Conservation (phyloP, 306 rosid species). For the Corylus heterophylla region DNA sequence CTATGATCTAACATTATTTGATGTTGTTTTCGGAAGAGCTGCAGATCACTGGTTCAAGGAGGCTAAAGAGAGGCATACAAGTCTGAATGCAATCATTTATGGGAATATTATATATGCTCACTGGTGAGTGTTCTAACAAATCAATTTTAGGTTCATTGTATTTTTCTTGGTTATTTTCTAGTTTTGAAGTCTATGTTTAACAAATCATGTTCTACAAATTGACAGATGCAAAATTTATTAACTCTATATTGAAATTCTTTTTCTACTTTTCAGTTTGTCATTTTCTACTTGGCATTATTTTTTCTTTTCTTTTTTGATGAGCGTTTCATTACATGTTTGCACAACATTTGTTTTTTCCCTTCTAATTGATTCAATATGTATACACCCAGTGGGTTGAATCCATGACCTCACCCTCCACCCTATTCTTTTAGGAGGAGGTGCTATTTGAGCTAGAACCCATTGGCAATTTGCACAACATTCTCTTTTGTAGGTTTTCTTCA, state of each 20-base stretch:
- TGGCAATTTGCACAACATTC: neutral
- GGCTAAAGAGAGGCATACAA: slow-evolving; percentile 71
- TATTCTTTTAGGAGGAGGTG: neutral
- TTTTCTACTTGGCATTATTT: neutral
- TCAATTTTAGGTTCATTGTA: slow-evolving; percentile 18
- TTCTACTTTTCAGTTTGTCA: neutral
- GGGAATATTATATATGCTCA: slow-evolving; percentile 90
- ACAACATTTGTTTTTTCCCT: neutral
- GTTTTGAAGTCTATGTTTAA: neutral
- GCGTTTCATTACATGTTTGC: neutral
- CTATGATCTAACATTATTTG: slow-evolving; percentile 44
- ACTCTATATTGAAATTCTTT: neutral
- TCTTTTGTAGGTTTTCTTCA: neutral
- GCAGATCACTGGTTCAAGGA: slow-evolving; percentile 96
- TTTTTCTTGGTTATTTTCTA: slow-evolving; percentile 15
- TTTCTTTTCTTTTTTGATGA: neutral
- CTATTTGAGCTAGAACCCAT: neutral
- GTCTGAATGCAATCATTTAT: slow-evolving; percentile 80
- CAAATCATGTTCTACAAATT: neutral
- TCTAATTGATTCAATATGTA: neutral
- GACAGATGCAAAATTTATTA: neutral
- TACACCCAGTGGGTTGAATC: neutral
- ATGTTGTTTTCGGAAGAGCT: slow-evolving; percentile 76
- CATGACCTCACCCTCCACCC: neutral
- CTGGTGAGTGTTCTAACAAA: slow-evolving; percentile 55